Conservation (phyloP, 345 rosid species). For the Gossypium sturtianum region DNA sequence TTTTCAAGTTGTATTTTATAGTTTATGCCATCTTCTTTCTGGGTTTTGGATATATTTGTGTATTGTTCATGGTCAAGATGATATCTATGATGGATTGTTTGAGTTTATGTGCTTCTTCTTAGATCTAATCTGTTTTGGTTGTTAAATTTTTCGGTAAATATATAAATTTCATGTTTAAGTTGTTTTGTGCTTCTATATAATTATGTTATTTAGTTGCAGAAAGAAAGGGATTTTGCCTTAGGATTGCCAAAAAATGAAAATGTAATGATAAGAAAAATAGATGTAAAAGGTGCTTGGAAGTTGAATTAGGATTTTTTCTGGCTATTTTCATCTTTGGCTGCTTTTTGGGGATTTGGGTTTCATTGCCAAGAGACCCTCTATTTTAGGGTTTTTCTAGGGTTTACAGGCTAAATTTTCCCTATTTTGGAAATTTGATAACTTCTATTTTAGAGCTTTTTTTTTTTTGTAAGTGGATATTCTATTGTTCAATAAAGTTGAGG, state of each 20-base stretch:
- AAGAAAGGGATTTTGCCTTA: neutral
- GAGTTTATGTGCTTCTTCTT: neutral
- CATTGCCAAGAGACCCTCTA: neutral
- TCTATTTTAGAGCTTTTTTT: neutral
- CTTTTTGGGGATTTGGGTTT: neutral
- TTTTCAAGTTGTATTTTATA: neutral
- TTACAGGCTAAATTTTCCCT: neutral
- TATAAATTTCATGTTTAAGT: neutral
- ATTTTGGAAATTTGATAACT: neutral
- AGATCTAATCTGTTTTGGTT: neutral
- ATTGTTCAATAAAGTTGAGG: neutral
- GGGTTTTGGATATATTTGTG: neutral
- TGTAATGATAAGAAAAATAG: neutral
- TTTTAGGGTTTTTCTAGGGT: constrained; percentile 7
- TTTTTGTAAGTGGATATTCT: neutral
- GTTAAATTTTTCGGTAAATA: neutral
- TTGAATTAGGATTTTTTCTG: neutral
- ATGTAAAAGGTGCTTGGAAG: neutral
- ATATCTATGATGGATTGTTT: neutral
- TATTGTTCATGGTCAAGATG: neutral
- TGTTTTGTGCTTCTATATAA: neutral
- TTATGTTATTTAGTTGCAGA: neutral
- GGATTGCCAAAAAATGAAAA: neutral
- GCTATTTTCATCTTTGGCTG: neutral
- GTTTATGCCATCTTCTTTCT: constrained; percentile 1